Evolutionary conservation across 352 stramenopile species (phyloP).

Genomic region (Phytophthora rubi): DNA sequence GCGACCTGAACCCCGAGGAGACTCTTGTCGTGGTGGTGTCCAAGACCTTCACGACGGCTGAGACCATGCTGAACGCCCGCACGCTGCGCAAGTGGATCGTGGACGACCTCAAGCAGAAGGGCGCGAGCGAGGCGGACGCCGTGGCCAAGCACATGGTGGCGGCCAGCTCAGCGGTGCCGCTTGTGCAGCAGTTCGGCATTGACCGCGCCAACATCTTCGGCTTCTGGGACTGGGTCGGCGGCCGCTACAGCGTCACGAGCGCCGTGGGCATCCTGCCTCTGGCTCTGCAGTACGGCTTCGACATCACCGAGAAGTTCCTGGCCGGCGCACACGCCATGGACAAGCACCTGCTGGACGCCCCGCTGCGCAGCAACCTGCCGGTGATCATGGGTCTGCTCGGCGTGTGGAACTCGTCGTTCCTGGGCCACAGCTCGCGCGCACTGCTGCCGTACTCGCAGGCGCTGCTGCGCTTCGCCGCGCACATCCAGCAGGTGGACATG

Average conservation of each 20-base stretch:
- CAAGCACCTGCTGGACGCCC: slow-evolving; percentile 95
- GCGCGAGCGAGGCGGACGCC: slow-evolving; percentile 81
- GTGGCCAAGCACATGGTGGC: slow-evolving; percentile 95
- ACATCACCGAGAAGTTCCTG: slow-evolving; percentile 94
- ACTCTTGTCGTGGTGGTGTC: slow-evolving; percentile 97
- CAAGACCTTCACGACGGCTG: slow-evolving; percentile 99
- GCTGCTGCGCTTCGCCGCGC: slow-evolving; percentile 94
- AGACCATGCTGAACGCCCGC: slow-evolving; percentile 99
- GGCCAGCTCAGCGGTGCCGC: slow-evolving; percentile 76
- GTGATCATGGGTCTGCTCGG: slow-evolving; percentile 97
- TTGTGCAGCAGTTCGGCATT: slow-evolving; percentile 95
- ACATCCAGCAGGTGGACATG: slow-evolving; percentile 99
- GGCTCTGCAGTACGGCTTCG: slow-evolving; percentile 95
- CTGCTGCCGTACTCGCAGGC: slow-evolving; percentile 95
- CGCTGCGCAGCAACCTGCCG: slow-evolving; percentile 95
- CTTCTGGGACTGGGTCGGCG: slow-evolving; percentile 99
- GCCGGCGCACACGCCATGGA: slow-evolving; percentile 97
- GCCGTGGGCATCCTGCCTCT: slow-evolving; percentile 97
- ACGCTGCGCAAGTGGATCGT: slow-evolving; percentile 97
- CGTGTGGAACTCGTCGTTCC: slow-evolving; percentile 99
- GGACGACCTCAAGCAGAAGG: slow-evolving; percentile 90
- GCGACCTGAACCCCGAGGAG: slow-evolving; percentile 94
- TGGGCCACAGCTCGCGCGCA: slow-evolving; percentile 93
- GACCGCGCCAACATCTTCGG: slow-evolving; percentile 96
- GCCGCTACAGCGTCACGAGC: slow-evolving; percentile 97